Evolutionary conservation across 2,329 filamentous ascomycete species (phyloP), one percentile per base, ranked within the genome.

Genomic region (Taxawa tesnikishii): DNA sequence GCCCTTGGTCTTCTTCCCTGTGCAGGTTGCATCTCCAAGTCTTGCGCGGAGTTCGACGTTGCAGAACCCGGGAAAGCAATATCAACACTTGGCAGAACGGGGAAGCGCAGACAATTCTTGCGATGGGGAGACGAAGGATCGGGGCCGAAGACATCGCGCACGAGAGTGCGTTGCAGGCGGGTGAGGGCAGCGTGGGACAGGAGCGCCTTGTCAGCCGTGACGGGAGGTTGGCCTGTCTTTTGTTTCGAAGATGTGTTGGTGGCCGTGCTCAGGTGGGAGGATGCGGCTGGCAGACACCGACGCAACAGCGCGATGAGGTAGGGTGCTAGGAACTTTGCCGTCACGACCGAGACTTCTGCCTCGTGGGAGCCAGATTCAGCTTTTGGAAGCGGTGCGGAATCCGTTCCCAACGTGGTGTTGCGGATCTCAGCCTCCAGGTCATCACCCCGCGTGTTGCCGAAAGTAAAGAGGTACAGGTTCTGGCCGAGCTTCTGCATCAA

Each of bases 401-500:
- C n/a, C n/a, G 19, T 23, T 23, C 8, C 19, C n/a, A 8, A 8
- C 19, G 19, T 23, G 8, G 2, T 8, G 19, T n/a, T 23, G 8
- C 19, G 19, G 19, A 23, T 23, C 8, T 23, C 19, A n/a, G 8
- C 19, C 19, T 8, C 19, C n/a, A n/a, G 19, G n/a, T 23, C n/a
- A 8, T n/a, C 8, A 8, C n/a, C 19, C 8, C 19, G 19, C 8
- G 19, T 8, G n/a, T 23, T 8, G 3, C 2, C 8, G n/a, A 58
- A 57, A 0, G 48, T 54, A 29, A 44, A 54, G 31, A 51, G 47
- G 32, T 47, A 56, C 2, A 58, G 38, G 3, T 42, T 43, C 17
- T 46, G 44, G 2, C 52, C 53, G 2, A 53, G 42, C 6, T 49
- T 47, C 19, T 56, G 48, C 4, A 58, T 41, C 1, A 59, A 37